phyloP scores from a whole-genome alignment of 441 rosid genomes.

The Manihot esculenta region DNA sequence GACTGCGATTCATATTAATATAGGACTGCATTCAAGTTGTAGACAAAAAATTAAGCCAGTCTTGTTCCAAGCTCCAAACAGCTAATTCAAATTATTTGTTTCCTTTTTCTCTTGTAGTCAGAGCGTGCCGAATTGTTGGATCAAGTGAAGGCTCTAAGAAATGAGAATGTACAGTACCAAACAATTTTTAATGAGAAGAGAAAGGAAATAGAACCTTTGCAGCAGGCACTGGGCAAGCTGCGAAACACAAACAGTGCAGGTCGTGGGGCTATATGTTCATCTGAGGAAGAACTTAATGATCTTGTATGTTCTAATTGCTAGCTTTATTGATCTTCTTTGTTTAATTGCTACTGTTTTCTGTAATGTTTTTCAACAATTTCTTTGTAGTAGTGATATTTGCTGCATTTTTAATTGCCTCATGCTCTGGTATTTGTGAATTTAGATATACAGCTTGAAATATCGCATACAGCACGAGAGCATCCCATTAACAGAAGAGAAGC shows the following conservation, averaged over 20 bases:
- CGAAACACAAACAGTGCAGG: constrained; percentile 46
- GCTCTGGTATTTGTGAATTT: constrained; percentile 31
- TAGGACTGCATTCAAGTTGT: neutral
- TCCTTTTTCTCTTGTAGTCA: constrained; percentile 39
- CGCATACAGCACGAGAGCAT: constrained; percentile 95
- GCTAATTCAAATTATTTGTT: constrained; percentile 9
- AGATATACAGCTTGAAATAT: constrained; percentile 80
- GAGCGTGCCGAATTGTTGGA: constrained; percentile 51
- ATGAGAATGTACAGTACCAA: constrained; percentile 59
- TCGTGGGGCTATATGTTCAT: constrained; percentile 75
- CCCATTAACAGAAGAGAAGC: constrained; percentile 86
- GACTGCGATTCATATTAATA: neutral
- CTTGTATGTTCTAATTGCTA: constrained; percentile 44
- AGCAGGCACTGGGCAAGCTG: constrained; percentile 89
- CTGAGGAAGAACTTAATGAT: constrained; percentile 86
- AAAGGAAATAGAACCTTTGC: constrained; percentile 83
- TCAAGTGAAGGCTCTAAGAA: constrained; percentile 53
- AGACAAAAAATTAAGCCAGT: neutral
- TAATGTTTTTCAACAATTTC: neutral
- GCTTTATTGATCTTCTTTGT: neutral
- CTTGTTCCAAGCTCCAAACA: neutral
- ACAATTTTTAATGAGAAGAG: constrained; percentile 59
- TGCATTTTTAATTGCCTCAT: neutral
- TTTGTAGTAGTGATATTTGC: neutral
- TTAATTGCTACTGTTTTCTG: neutral